These are phyloP conservation scores for Magnolia officinalis DNA, from an alignment of 164 flowering plant genomes.

Conservation along the genomic window DNA sequence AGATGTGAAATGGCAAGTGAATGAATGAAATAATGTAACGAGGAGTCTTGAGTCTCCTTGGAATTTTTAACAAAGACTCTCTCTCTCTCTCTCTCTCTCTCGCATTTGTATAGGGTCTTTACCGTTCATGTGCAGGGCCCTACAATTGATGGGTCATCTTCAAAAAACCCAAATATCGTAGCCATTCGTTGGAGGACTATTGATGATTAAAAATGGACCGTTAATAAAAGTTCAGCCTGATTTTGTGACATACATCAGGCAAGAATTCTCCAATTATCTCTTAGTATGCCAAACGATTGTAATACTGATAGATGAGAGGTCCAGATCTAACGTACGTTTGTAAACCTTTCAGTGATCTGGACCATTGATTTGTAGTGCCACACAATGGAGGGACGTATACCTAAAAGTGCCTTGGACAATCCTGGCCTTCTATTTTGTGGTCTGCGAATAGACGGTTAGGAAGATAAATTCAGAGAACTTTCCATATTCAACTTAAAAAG, in stretches of 20 bases:
- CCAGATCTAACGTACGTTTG: neutral
- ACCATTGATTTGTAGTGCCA: neutral
- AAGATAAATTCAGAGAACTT: too few species aligned
- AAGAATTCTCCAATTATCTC: too few species aligned
- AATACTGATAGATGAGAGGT: neutral
- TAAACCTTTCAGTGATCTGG: neutral
- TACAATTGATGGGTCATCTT: too few species aligned
- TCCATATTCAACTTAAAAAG: too few species aligned
- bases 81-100: neutral
- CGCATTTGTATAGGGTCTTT: neutral
- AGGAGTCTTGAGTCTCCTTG: constrained; percentile 2
- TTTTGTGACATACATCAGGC: too few species aligned
- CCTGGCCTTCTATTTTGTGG: neutral
- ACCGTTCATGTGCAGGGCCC: too few species aligned
- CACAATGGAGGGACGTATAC: neutral
- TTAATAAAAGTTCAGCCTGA: too few species aligned
- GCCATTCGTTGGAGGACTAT: too few species aligned
- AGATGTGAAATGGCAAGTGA: constrained; percentile 11
- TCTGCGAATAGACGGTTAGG: neutral
- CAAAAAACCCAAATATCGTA: too few species aligned
- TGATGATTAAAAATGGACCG: too few species aligned
- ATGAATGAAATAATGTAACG: constrained; percentile 17
- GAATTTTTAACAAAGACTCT: neutral
- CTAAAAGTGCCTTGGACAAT: neutral
- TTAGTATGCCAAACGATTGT: too few species aligned